A percentile compares a stretch with the other conserved stretches of the same genome.
These are phyloP conservation scores for Epichloe typhina DNA, from an alignment of 2,329 filamentous ascomycete genomes.

Conservation along the genomic window DNA sequence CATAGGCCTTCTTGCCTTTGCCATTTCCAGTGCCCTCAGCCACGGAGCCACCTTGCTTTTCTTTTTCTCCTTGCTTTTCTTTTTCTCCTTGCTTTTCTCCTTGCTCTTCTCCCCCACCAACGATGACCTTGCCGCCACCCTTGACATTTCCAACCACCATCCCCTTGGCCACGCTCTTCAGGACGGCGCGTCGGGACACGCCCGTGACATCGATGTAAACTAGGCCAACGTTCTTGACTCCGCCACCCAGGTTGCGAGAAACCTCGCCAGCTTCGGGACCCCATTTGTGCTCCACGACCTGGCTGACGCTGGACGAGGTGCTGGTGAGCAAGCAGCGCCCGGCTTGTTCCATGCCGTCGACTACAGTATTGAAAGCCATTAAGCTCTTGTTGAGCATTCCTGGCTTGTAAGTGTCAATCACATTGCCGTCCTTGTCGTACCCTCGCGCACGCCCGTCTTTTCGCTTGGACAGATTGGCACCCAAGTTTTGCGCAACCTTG, in stretches of 20 bases:
- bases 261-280: constrained; percentile 74
- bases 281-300: constrained; percentile 80
- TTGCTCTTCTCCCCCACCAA: constrained; percentile 62
- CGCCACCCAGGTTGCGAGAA: constrained; percentile 62
- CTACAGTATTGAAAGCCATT: constrained; percentile 91
- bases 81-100: constrained; percentile 23
- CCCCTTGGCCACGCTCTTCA: constrained; percentile 92
- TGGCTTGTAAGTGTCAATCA: constrained; percentile 60
- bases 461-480: constrained; percentile 51
- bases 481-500: constrained; percentile 79
- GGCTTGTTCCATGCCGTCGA: constrained; percentile 84
- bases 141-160: constrained; percentile 81
- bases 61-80: constrained; percentile 26
- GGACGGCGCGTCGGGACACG: constrained; percentile 74
- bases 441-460: constrained; percentile 43
- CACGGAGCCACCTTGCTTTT: constrained; percentile 12
- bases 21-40: constrained; percentile 12
- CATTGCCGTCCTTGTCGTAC: constrained; percentile 57
- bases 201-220: constrained; percentile 96
- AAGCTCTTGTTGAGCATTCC: constrained; percentile 89
- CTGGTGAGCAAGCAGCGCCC: constrained; percentile 65
- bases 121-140: constrained; percentile 59
- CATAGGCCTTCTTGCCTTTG: constrained; percentile 10
- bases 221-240: constrained; percentile 89
- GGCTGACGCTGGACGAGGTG: constrained; percentile 65